These are phyloP conservation scores for Chloris gayana DNA, from an alignment of 176 grass and related monocot species.

Conservation along the genomic window DNA sequence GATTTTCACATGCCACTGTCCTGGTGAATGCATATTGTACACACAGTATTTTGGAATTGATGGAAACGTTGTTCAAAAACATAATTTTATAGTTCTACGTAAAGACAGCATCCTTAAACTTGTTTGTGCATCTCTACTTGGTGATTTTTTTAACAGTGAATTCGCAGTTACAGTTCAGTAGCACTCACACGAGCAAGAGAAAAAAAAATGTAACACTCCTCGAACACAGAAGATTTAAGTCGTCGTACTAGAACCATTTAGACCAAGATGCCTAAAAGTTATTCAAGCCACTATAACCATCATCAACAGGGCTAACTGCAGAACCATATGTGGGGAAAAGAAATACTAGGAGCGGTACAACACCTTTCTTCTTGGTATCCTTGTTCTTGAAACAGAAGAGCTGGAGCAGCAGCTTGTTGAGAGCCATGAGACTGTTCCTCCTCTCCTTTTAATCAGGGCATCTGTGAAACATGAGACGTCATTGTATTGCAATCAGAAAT, in stretches of 20 bases:
- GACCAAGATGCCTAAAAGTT: not conserved
- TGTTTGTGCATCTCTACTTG: not conserved
- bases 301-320: not conserved
- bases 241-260: not conserved
- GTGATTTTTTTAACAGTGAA: not conserved
- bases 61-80: not conserved
- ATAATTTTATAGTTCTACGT: not conserved
- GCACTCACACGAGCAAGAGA: not conserved
- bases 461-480: constrained; percentile 28
- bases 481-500: not conserved
- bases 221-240: constrained; percentile 4
- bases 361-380: constrained; percentile 59
- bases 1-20: not conserved
- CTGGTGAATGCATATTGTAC: not conserved
- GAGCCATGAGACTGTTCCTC: constrained; percentile 32
- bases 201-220: not conserved
- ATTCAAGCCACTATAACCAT: not conserved
- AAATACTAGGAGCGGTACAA: not conserved
- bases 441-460: not conserved
- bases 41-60: constrained; percentile 8
- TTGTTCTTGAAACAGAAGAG: constrained; percentile 46
- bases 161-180: not conserved
- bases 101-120: not conserved
- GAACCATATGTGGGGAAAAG: not conserved
- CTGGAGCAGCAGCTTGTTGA: constrained; percentile 49